Evolutionary conservation across 345 rosid genomes (phyloP), one percentile per base, ranked within the genome.

Genomic region (Eucalyptus curtisii): DNA sequence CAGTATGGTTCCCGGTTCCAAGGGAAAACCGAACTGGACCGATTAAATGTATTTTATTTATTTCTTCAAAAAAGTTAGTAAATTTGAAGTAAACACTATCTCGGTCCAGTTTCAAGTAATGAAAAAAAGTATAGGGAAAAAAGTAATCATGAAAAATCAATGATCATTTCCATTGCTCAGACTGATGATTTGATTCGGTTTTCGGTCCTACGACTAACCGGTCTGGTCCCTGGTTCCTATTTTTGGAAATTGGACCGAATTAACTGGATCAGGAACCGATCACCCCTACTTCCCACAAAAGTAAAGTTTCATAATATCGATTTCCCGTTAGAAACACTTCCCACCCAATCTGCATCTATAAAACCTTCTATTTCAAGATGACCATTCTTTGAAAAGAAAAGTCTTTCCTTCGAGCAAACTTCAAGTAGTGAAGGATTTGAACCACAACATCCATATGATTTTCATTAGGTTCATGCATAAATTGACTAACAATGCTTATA

Each of bases 211-310:
- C 0, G 0, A 52, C 55, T 52, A 52, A 52, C 1, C 0, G 4
- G 24, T 52, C 0, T 52, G 1, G 55, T 52, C 10, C 55, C 1
- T 7, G 0, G 4, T 52, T 52, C 24, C 2, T 3, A 52, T 52
- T 52, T 52, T 52, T 19, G 24, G 24, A 52, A 50, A 52, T 0
- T 3, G 0, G 24, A 52, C 24, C 2, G 2, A 1, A 52, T 24
- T 1, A 2, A 19, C 1, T 52, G 4, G 55, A 52, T 52, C 0
- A 7, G 2, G 55, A 52, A 19, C 2, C 1, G 4, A 52, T 19
- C 55, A 52, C 24, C 24, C 50, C 24, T 19, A 52, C 55, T 52
- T 52, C 10, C 5, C 12, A 55, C 61, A 55, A 24, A 55, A 55
- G 61, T 55, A 24, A 55, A 55, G 61, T 55, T 22, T 55, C 27